Percentiles rank a stretch among this genome's conserved stretches.
phyloP scores from a whole-genome alignment of 169 alveolate genomes.

The Plasmodium gonderi region DNA sequence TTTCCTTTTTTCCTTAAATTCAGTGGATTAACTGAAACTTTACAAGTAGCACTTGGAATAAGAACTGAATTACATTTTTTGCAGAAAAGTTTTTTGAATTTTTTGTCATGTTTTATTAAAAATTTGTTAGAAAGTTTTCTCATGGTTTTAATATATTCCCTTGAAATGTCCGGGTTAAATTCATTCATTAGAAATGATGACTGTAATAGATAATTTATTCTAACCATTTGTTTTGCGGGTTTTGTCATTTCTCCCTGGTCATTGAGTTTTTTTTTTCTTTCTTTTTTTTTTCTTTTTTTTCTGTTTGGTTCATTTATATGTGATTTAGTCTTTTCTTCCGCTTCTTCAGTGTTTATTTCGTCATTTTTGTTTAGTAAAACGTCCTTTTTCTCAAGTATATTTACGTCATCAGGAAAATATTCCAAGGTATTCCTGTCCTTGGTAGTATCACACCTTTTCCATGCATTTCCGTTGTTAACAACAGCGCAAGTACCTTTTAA shows the following conservation, averaged over 20 bases:
- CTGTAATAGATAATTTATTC: slow-evolving; percentile 72
- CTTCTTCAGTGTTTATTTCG: not conserved
- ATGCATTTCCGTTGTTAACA: not conserved
- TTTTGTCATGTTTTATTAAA: slow-evolving; percentile 66
- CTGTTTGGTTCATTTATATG: slow-evolving; percentile 11
- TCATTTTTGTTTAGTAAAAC: not conserved
- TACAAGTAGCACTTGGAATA: slow-evolving; percentile 68
- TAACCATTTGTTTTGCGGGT: slow-evolving; percentile 69
- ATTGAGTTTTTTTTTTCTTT: slow-evolving; percentile 37
- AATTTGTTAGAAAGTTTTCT: slow-evolving; percentile 66
- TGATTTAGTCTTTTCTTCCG: not conserved
- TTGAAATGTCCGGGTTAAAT: slow-evolving; percentile 36
- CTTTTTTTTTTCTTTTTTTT: slow-evolving; percentile 13
- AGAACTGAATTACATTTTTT: slow-evolving; percentile 75
- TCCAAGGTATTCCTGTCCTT: not conserved
- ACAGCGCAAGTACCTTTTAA: not conserved
- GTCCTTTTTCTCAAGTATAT: not conserved
- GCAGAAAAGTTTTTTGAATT: slow-evolving; percentile 69
- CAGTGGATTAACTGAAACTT: slow-evolving; percentile 53
- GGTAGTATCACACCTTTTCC: not conserved
- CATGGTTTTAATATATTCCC: slow-evolving; percentile 73
- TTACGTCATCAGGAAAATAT: not conserved
- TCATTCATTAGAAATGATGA: slow-evolving; percentile 65
- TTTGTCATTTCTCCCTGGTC: slow-evolving; percentile 8
- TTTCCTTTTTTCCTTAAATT: slow-evolving; percentile 33